Base-by-base conservation (phyloP, 177 flowering plant genomes). In the Vitis hybrid region DNA sequence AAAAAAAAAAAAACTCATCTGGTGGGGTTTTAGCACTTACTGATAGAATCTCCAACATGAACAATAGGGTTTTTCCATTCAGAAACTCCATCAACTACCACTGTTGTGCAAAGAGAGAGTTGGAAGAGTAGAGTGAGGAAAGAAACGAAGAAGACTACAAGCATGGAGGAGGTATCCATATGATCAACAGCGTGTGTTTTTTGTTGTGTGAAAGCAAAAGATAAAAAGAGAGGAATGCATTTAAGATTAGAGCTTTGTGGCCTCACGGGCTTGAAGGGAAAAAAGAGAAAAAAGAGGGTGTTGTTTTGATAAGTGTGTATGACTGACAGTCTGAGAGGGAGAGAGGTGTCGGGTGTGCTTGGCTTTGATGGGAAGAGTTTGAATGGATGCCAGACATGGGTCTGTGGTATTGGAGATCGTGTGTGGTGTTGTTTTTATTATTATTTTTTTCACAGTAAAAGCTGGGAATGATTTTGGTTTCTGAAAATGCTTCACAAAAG, bases 21-120 rank as follows among this genome's bases (percentile, higher is more conserved):
- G 14, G 15, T 48, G 51, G 15, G 11, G 33, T 18, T 56, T 16
- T 22, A 45, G 2, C 3, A 81, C 90, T 86, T 84, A 94, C 98
- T 75, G 72, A 94, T 75, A 67, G 97, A 71, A 73, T 94, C 97
- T 62, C 97, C 97, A 10, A 90, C 80, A 72, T 83, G 88, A 70
- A 82, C 87, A 75, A 50, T 75, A 51, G 97, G 89, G 56, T 83
- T 81, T 55, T 59, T 84, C 97, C 94, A 88, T 56, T 82, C 69
- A 72, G 92, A 76, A 77, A 83, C 79, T 48, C 91, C 98, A 85
- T 92, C 94, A 2, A 92, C 86, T 10, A 83, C 70, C 31, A 87
- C 39, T 33, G 92, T 89, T 51, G 88, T 77, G 48, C 86, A 83
- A 11, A 74, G 68, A 55, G 77, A 74, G 64, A 49, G 65, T 29